Base-by-base conservation (phyloP, 345 rosid genomes). In the Eucalyptus cloeziana region DNA sequence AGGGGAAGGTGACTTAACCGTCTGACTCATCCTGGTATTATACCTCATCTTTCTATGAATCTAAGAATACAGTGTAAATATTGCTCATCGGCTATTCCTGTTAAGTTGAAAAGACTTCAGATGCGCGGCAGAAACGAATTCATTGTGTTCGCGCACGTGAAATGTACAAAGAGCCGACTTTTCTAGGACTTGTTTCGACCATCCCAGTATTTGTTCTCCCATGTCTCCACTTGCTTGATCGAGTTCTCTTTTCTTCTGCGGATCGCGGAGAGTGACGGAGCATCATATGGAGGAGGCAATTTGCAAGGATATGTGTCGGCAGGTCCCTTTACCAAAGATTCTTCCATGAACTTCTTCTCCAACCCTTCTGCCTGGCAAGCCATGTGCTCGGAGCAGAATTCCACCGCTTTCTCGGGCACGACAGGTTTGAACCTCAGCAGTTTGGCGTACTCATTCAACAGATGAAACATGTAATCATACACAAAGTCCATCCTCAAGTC, bases 401-500 rank as follows among this genome's bases (percentile, higher is more conserved):
- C 94, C 13, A 76, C 47, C 3, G 96, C 98, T 17, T 90, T 88
- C 22, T 12, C 44, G 1, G 98, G 94, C 58, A 94, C 52, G n/a
- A 87, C 90, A 3, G 99, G 96, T 90, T 94, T 93, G 89, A 90
- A 95, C 87, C 69, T 92, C 91, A 96, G 90, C 27, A 96, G 94
- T 92, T 93, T 95, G 3, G 97, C 91, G 54, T 96, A 96, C 90
- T 93, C 94, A 14, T 86, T 95, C 90, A 96, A 87, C 25, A 96
- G 95, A 93, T 96, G 99, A 89, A 92, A 94, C 97, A 96, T 95
- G 94, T 96, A 96, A 86, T 96, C 96, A 85, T 96, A 96, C 27
- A 95, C 97, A 6, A 90, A 91, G 52, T 96, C 97, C 92, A 95
- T 93, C 92, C 92, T 94, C 94, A 95, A 89, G 7, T 94, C 95